These are phyloP conservation scores for Capsicum baccatum DNA, from an alignment of 257 asterid species.

Conservation along the genomic window DNA sequence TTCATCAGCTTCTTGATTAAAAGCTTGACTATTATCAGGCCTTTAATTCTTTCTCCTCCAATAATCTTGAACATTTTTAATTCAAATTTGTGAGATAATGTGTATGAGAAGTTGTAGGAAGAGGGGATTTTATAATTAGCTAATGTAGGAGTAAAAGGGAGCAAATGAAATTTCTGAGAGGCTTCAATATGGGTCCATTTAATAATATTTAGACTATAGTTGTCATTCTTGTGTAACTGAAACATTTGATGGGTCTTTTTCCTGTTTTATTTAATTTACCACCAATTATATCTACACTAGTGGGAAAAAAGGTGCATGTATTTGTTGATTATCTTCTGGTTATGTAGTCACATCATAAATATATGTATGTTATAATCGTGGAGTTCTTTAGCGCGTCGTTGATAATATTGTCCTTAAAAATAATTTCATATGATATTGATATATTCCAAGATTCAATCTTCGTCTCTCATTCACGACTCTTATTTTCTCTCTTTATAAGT, in stretches of 20 bases:
- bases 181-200: conserved; percentile 11
- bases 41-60: conserved; percentile 14
- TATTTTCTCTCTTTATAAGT: background rate
- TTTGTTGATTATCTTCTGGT: background rate
- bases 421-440: background rate
- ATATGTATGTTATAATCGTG: background rate
- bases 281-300: background rate
- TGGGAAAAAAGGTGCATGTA: background rate
- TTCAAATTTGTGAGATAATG: background rate
- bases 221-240: background rate
- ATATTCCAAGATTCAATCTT: background rate
- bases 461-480: background rate
- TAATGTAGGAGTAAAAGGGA: background rate
- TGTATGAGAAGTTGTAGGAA: background rate
- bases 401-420: too few relatives aligned
- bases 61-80: background rate
- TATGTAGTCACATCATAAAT: conserved; percentile 5
- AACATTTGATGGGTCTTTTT: conserved; percentile 13
- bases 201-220: background rate
- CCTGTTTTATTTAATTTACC: background rate
- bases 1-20: conserved; percentile 17
- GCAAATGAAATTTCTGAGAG: conserved; percentile 19
- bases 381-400: background rate
- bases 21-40: background rate
- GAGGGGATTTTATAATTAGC: background rate